phyloP scores from a whole-genome alignment of 331 rosid genomes.

The Saraca asoca region DNA sequence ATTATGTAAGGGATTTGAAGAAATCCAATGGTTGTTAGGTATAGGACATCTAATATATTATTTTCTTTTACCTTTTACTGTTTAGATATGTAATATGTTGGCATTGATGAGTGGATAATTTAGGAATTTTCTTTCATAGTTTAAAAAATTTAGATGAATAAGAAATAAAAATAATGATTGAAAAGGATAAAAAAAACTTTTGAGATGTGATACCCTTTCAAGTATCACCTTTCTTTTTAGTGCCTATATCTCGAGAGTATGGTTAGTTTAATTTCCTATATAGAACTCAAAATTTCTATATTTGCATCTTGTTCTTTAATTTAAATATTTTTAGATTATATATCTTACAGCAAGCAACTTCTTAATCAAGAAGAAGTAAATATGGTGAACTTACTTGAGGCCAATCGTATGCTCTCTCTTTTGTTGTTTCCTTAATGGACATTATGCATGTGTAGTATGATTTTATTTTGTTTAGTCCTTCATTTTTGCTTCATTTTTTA shows the following conservation, averaged over 20 bases:
- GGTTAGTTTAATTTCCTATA: slow-evolving; percentile 30
- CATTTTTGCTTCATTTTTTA: too few relatives aligned
- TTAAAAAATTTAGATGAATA: slow-evolving; percentile 22
- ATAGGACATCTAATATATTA: slow-evolving; percentile 2
- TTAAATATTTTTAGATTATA: too few relatives aligned
- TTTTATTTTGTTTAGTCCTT: too few relatives aligned
- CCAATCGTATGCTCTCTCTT: too few relatives aligned
- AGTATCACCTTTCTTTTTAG: slow-evolving; percentile 11
- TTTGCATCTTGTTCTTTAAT: too few relatives aligned
- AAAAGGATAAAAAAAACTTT: background rate
- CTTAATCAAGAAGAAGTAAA: too few relatives aligned
- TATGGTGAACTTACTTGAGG: too few relatives aligned
- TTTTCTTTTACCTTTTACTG: background rate
- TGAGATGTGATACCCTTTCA: background rate
- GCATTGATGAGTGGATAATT: slow-evolving; percentile 1
- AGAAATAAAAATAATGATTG: slow-evolving; percentile 11
- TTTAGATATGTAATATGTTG: slow-evolving; percentile 13
- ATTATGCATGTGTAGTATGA: too few relatives aligned
- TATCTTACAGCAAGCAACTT: too few relatives aligned
- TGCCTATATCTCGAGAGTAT: slow-evolving; percentile 9
- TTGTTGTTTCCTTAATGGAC: too few relatives aligned
- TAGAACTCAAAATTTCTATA: too few relatives aligned
- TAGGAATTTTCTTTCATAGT: too few relatives aligned
- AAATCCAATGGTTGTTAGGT: background rate
- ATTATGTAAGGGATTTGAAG: slow-evolving; percentile 50